phyloP scores from a whole-genome alignment of 2,329 filamentous ascomycete species.

The Corniculantispora saksenae region DNA sequence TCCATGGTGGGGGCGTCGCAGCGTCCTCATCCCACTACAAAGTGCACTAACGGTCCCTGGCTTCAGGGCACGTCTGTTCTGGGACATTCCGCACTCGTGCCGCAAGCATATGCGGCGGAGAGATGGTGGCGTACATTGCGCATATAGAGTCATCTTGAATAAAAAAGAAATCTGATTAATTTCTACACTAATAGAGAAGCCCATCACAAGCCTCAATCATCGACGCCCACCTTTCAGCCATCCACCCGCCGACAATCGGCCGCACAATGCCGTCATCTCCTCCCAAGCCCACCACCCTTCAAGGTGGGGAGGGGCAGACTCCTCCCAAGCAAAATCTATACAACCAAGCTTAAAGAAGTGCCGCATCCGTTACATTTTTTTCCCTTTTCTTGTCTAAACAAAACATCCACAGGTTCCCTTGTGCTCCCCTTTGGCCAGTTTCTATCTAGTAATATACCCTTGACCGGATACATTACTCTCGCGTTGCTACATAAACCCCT shows the following conservation, averaged over 20 bases:
- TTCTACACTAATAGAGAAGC: too few species aligned
- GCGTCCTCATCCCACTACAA: background rate
- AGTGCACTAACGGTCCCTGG: background rate
- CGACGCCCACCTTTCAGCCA: too few species aligned
- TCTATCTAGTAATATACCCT: constrained; percentile 21
- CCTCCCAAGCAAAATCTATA: constrained; percentile 3
- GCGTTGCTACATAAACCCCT: constrained; percentile 16
- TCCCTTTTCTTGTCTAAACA: background rate
- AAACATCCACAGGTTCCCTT: background rate
- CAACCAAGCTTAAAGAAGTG: constrained; percentile 12
- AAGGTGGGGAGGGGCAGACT: constrained; percentile 15
- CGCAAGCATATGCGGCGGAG: background rate
- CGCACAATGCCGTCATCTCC: constrained; percentile 4
- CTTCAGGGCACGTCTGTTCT: background rate
- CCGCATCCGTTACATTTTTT: constrained; percentile 8
- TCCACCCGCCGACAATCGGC: constrained; percentile 8
- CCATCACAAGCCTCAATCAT: too few species aligned
- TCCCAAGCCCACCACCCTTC: constrained; percentile 11
- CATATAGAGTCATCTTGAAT: background rate
- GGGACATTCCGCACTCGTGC: background rate
- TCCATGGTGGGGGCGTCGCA: background rate
- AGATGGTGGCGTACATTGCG: background rate
- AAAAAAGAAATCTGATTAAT: too few species aligned
- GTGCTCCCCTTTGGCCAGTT: constrained; percentile 1
- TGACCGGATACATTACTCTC: constrained; percentile 13